These are phyloP conservation scores for Fusarium pininemorale DNA, from an alignment of 2,329 filamentous ascomycete species.

Conservation along the genomic window DNA sequence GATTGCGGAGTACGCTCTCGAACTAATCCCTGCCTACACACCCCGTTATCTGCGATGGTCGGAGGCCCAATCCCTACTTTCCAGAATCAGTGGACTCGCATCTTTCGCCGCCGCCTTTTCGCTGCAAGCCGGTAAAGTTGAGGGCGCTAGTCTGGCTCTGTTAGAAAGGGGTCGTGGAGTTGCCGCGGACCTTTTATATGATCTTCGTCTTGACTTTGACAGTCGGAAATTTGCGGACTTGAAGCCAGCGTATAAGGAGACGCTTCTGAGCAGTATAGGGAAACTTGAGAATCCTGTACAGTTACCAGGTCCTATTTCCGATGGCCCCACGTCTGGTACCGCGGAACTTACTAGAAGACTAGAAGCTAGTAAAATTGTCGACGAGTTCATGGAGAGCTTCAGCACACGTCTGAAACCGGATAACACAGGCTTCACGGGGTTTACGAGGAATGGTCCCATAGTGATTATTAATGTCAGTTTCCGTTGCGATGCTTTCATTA, in stretches of 20 bases:
- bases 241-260: not conserved
- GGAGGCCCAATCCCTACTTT: not conserved
- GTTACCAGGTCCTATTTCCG: fast-evolving
- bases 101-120: not conserved
- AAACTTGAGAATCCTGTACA: not conserved
- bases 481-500: not conserved
- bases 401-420: fast-evolving
- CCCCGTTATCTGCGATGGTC: not conserved
- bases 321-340: fast-evolving
- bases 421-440: not conserved
- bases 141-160: not conserved
- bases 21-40: not conserved
- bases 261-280: not conserved
- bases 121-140: fast-evolving
- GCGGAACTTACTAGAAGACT: not conserved
- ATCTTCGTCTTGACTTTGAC: not conserved
- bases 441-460: not conserved
- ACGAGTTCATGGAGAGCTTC: not conserved
- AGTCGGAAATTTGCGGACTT: not conserved
- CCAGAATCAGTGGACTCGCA: not conserved
- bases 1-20: not conserved
- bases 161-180: not conserved
- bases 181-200: not conserved
- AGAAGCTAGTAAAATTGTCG: not conserved
- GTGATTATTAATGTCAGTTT: not conserved